Evolutionary conservation across 768 basidiomycete species (phyloP), one percentile per base, ranked within the genome.

Genomic region (Mycena maculata): DNA sequence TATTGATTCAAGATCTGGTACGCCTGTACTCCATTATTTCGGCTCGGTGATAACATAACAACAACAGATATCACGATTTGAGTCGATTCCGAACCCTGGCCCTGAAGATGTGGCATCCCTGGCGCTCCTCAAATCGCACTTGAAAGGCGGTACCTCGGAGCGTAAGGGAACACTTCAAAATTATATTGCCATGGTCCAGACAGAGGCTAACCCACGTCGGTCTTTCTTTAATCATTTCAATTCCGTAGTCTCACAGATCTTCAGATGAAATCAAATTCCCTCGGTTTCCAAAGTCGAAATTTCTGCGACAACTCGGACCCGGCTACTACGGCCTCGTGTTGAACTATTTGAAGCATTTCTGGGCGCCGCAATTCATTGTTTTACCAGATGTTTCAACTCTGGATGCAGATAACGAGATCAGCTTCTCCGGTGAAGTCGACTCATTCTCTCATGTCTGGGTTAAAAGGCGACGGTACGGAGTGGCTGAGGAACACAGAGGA

Each of bases 1-100:
- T 56, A 2, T 39, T 67, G 3, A 57, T 73, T 9, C 63, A 63
- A 9, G 68, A 72, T 53, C 33, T 73, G 28, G 72, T 72, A 25
- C 20, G 65, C 52, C 18, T 28, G 23, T 48, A 23, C 44, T 39
- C 15, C 20, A 16, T 42, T 31, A 23, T 28, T 10, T 27, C n/a
- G n/a, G n/a, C n/a, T n/a, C n/a, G n/a, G n/a, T 16, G 22, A 22
- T 41, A 10, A 20, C 4, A 27, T 7, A 20, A 2, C 33, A 39
- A 16, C 15, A 5, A 41, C 33, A 70, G 69, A 66, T 70, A 18
- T n/a, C 54, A n/a, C 47, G 45, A 6, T 23, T 70, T 2, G 60
- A 70, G 39, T 8, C 28, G 13, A 60, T 67, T 22, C 54, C 59
- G 15, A 33, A 42, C 20, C 56, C 54, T 9, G 23, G 54, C 10